Conservation (phyloP, 495 filamentous ascomycete species). For the Penicillium taxi region DNA sequence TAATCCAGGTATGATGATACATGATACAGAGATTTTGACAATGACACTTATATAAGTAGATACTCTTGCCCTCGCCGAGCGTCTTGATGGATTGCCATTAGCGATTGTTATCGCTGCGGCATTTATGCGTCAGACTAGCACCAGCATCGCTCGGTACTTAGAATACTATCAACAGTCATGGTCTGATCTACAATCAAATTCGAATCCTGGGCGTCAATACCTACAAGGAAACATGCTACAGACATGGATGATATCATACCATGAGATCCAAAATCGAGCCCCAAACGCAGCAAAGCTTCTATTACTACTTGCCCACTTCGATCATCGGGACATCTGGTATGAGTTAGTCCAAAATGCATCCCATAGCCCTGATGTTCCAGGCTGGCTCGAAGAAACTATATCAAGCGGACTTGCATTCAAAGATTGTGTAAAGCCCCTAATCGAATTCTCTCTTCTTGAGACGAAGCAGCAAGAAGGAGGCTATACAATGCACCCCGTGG, state of each 20-base stretch:
- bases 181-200: constrained; percentile 28
- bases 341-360: constrained; percentile 25
- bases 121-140: constrained; percentile 31
- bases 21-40: background rate
- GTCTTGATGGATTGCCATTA: constrained; percentile 36
- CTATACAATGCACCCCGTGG: constrained; percentile 27
- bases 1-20: constrained; percentile 5
- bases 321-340: constrained; percentile 46
- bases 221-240: constrained; percentile 31
- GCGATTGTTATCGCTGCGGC: constrained; percentile 37
- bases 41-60: constrained; percentile 17
- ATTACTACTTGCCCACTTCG: constrained; percentile 35
- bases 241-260: constrained; percentile 40
- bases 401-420: constrained; percentile 24
- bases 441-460: constrained; percentile 26
- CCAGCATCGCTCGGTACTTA: constrained; percentile 24
- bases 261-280: constrained; percentile 29
- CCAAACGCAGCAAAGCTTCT: constrained; percentile 28
- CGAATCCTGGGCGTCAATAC: constrained; percentile 25
- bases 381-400: constrained; percentile 19
- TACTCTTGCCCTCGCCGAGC: constrained; percentile 12
- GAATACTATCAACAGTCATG: constrained; percentile 32
- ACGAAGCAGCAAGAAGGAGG: constrained; percentile 19
- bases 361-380: constrained; percentile 8
- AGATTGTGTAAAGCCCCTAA: constrained; percentile 17